Conservation (phyloP, 306 rosid genomes). For the Hippophae tibetana region DNA sequence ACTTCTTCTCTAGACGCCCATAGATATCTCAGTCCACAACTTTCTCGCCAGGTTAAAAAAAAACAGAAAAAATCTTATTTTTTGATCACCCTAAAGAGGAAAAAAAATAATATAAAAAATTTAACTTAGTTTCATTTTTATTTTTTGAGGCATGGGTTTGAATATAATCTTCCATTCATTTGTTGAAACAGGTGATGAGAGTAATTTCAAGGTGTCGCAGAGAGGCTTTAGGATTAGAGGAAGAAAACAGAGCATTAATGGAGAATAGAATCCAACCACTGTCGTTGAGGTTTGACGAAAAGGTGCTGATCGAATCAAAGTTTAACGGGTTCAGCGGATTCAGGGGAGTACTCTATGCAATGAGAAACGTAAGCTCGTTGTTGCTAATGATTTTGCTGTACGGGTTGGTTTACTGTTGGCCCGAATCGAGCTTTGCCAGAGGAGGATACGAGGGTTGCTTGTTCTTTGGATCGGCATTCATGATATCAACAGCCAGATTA, state of each 20-base stretch:
- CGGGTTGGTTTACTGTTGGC: conserved; percentile 76
- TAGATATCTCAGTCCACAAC: conserved; percentile 60
- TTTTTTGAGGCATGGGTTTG: background rate
- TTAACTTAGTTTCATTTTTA: background rate
- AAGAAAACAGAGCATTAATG: conserved; percentile 74
- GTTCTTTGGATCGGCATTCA: conserved; percentile 73
- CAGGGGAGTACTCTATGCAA: conserved; percentile 91
- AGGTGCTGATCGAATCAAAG: conserved; percentile 77
- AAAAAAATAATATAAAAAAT: background rate
- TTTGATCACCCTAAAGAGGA: background rate
- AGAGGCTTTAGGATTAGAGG: conserved; percentile 82
- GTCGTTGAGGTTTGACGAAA: conserved; percentile 63
- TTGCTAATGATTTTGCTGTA: conserved; percentile 63
- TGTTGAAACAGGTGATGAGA: conserved; percentile 52
- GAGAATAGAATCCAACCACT: conserved; percentile 82
- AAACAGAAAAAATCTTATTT: background rate
- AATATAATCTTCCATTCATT: background rate
- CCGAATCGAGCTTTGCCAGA: conserved; percentile 50
- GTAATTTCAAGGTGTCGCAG: conserved; percentile 74
- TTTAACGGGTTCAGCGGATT: conserved; percentile 92
- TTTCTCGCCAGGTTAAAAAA: conserved; percentile 69
- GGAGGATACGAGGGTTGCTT: conserved; percentile 74
- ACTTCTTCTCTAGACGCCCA: conserved; percentile 64
- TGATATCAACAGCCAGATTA: conserved; percentile 83
- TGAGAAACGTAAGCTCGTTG: conserved; percentile 96